These are phyloP conservation scores for Excoecaria agallocha DNA, from an alignment of 345 rosid species.

Conservation along the genomic window DNA sequence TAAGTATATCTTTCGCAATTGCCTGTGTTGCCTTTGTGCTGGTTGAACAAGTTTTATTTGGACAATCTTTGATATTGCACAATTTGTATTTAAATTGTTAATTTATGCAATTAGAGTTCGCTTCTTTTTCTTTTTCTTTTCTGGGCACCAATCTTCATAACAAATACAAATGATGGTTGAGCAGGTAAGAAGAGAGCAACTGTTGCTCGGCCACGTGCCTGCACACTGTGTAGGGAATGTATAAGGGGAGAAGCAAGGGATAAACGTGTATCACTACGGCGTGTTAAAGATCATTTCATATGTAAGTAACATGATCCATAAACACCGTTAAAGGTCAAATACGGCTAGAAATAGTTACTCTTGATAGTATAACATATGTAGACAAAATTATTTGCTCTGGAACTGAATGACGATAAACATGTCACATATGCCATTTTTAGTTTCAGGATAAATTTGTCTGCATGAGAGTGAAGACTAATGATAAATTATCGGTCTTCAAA, in stretches of 20 bases:
- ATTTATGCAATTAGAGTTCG: not conserved
- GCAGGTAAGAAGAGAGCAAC: conserved; percentile 75
- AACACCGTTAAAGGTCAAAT: not conserved
- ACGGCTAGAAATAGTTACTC: no score
- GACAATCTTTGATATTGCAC: not conserved
- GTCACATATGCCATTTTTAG: no score
- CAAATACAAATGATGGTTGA: conserved; percentile 17
- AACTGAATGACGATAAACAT: no score
- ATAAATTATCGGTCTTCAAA: no score
- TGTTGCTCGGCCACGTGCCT: conserved; percentile 70
- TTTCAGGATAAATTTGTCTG: no score
- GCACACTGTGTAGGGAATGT: conserved; percentile 92
- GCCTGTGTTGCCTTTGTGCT: not conserved
- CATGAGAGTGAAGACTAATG: no score
- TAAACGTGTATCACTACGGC: conserved; percentile 53
- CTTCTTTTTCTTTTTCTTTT: not conserved
- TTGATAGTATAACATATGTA: not conserved
- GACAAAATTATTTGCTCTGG: no score
- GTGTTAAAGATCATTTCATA: conserved; percentile 81
- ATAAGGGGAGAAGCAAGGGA: conserved; percentile 58
- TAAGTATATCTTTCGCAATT: no score
- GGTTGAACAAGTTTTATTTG: not conserved
- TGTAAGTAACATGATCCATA: conserved; percentile 40
- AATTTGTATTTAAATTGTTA: conserved; percentile 1
- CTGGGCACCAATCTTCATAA: not conserved